Percentiles rank a stretch among this genome's conserved stretches.
Conservation (phyloP, 768 basidiomycete species). For the Pleurotus salmoneostramineus region DNA sequence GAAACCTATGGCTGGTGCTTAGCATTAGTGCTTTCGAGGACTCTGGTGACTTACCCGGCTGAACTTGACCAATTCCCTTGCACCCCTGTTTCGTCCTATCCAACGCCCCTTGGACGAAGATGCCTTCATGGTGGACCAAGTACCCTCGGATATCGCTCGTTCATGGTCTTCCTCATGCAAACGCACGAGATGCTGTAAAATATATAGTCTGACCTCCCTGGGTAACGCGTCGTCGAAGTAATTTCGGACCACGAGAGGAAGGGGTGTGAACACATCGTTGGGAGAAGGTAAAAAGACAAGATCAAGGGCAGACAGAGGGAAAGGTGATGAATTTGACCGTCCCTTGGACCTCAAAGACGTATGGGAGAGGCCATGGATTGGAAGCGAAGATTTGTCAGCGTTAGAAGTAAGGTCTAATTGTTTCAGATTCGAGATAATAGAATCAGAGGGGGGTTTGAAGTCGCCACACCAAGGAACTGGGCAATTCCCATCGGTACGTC, state of each 20-base stretch:
- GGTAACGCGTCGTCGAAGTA: constrained; percentile 73
- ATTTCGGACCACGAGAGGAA: constrained; percentile 44
- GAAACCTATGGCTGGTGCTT: constrained; percentile 80
- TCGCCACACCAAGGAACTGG: constrained; percentile 42
- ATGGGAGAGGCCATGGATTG: constrained; percentile 17
- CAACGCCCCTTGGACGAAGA: constrained; percentile 60
- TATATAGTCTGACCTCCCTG: constrained; percentile 60
- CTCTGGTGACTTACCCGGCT: constrained; percentile 57
- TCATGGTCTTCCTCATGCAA: constrained; percentile 59
- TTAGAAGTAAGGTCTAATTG: constrained; percentile 8
- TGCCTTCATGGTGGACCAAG: constrained; percentile 63
- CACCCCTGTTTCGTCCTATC: constrained; percentile 71
- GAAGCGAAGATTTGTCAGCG: background rate
- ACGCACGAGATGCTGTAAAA: constrained; percentile 52
- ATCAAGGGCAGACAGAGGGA: constrained; percentile 59
- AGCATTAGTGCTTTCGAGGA: no score
- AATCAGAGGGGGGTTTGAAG: constrained; percentile 13
- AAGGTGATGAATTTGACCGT: constrained; percentile 63
- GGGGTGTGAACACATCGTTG: constrained; percentile 47
- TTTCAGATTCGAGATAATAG: constrained; percentile 1
- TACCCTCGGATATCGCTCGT: constrained; percentile 34
- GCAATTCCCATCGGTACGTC: constrained; percentile 27
- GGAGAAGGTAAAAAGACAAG: constrained; percentile 42
- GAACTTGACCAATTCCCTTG: constrained; percentile 75
- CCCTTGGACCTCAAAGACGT: constrained; percentile 40